These are phyloP conservation scores for Ceratocystis destructans DNA, from an alignment of 2,329 filamentous ascomycete species.

Conservation along the genomic window DNA sequence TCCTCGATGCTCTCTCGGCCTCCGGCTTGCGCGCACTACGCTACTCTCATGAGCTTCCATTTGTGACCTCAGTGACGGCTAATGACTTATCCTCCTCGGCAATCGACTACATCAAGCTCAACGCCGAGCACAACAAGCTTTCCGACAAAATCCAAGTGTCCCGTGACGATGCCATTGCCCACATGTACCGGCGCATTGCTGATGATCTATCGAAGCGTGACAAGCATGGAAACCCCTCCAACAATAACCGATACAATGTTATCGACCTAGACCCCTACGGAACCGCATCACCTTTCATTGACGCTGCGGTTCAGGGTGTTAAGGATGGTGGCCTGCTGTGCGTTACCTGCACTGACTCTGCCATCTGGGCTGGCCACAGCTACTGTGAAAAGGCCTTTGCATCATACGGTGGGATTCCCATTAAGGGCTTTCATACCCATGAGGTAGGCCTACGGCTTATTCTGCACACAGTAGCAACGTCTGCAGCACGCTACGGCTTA, in stretches of 20 bases:
- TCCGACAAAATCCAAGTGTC: slow-evolving; percentile 56
- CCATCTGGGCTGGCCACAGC: slow-evolving; percentile 84
- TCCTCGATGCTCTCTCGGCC: slow-evolving; percentile 87
- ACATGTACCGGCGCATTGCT: slow-evolving; percentile 70
- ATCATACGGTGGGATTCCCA: slow-evolving; percentile 78
- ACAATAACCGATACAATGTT: slow-evolving; percentile 60
- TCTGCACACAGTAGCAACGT: slow-evolving; percentile 63
- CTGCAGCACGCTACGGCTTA: slow-evolving; percentile 74
- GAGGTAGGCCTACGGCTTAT: slow-evolving; percentile 82
- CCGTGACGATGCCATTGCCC: slow-evolving; percentile 69
- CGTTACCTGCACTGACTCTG: slow-evolving; percentile 92
- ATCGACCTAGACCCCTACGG: slow-evolving; percentile 96
- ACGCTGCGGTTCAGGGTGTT: slow-evolving; percentile 75
- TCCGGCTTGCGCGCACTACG: slow-evolving; percentile 82
- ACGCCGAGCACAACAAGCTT: slow-evolving; percentile 71
- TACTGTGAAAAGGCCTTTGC: slow-evolving; percentile 91
- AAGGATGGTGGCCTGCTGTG: slow-evolving; percentile 75
- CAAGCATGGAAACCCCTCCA: slow-evolving; percentile 29
- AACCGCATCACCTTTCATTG: slow-evolving; percentile 81
- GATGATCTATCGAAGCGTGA: slow-evolving; percentile 35
- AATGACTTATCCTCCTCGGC: slow-evolving; percentile 77
- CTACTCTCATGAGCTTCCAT: slow-evolving; percentile 83
- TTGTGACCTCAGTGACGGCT: slow-evolving; percentile 66
- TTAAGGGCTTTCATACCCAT: slow-evolving; percentile 75
- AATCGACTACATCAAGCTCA: slow-evolving; percentile 66